Evolutionary conservation across 169 alveolate genomes (phyloP), one percentile per base, ranked within the genome.

Genomic region (Eimeria sp.): DNA sequence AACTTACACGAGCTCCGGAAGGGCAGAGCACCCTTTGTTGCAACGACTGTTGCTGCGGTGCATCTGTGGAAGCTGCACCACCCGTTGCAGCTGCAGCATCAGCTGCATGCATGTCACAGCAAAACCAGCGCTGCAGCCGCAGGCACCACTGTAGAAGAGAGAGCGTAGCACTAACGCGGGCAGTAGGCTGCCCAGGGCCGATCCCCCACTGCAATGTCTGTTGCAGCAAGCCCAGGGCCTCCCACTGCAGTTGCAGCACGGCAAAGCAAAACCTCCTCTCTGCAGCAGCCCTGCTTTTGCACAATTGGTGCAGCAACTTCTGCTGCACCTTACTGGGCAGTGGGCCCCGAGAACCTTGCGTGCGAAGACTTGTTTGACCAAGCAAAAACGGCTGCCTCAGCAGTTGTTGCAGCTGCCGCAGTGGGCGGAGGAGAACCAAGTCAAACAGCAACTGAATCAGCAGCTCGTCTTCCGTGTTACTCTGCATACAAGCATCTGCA

Each of bases 201-300:
- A 61, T 34, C 49, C 93, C 93, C 82, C 93, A 63, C 80, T 87
- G 93, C 80, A 87, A 27, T 49, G 93, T 49, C 83, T 43, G 82
- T 82, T 87, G 93, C 82, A 87, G 65, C 93, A 87, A 25, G 58
- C 93, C 83, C 82, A 87, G 80, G 45, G 93, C 58, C 80, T 87
- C 93, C 93, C 93, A 87, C 93, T 87, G 93, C 30, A 87, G 93
- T 82, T 87, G 83, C 93, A 87, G 65, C 83, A 63, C 83, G n/a
- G 93, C 78, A 20, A 87, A 82, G 51, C 93, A 61, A 72, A 58
- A 72, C 27, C 93, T 61, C 93, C 54, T 49, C 80, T 87, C 93
- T 61, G 93, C 93, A 30, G 93, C 78, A 58, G 93, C 93, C 65
- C 93, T 25, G 83, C 93, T 61, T 63, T 22, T 63, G n/a, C 67